Percentiles rank a stretch among this genome's conserved stretches.
These are phyloP conservation scores for Amniculicola lignicola DNA, from an alignment of 495 filamentous ascomycete species.

Conservation along the genomic window DNA sequence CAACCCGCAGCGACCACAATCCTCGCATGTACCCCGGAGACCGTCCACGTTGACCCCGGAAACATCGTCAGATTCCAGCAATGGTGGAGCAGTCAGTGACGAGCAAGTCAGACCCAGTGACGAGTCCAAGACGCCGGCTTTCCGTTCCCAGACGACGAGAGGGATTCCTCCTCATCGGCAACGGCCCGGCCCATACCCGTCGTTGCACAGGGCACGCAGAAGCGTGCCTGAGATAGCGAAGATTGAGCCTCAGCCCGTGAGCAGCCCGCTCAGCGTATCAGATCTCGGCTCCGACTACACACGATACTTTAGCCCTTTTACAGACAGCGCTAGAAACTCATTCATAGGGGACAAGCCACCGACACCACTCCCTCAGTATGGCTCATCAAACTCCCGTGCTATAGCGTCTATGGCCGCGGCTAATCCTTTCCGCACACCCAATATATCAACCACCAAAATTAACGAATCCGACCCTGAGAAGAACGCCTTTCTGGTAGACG, in stretches of 20 bases:
- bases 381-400: neutral
- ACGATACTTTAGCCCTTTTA: constrained; percentile 45
- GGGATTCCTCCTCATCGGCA: neutral
- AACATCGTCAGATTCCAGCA: constrained; percentile 7
- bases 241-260: neutral
- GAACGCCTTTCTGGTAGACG: constrained; percentile 41
- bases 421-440: constrained; percentile 25
- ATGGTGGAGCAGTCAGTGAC: neutral
- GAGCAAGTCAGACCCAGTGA: neutral
- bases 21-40: constrained; percentile 1
- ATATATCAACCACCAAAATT: constrained; percentile 29
- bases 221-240: constrained; percentile 3
- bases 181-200: constrained; percentile 5
- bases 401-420: neutral
- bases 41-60: constrained; percentile 21
- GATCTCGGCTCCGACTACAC: constrained; percentile 50
- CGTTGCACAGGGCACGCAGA: neutral
- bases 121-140: neutral
- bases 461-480: constrained; percentile 26
- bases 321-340: constrained; percentile 26
- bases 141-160: neutral
- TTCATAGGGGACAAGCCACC: constrained; percentile 12
- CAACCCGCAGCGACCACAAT: neutral
- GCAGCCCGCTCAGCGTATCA: constrained; percentile 33
- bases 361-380: constrained; percentile 24